Conservation (phyloP, 805 yeast genomes). For the Ogataea zsoltii region DNA sequence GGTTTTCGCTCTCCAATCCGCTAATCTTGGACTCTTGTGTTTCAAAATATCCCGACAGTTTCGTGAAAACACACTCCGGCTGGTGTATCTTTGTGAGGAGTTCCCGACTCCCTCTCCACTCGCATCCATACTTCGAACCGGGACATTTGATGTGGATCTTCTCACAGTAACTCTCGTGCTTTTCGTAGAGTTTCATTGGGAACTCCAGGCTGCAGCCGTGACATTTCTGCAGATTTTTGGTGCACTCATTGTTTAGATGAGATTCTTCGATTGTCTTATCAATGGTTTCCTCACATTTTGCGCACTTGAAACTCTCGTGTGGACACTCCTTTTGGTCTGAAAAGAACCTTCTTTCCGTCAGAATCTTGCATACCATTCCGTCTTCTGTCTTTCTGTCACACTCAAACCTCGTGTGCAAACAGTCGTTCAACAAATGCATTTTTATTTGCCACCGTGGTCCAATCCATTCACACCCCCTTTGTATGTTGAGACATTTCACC, state of each 20-base stretch:
- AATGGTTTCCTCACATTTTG: slow-evolving; percentile 36
- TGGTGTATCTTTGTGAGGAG: slow-evolving; percentile 30
- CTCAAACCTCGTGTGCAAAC: slow-evolving; percentile 39
- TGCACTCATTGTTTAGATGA: slow-evolving; percentile 43
- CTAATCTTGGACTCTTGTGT: slow-evolving; percentile 32
- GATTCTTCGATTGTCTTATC: slow-evolving; percentile 31
- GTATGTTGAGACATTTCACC: slow-evolving; percentile 53
- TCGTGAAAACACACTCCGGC: slow-evolving; percentile 31
- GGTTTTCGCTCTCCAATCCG: slow-evolving; percentile 38
- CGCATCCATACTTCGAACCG: slow-evolving; percentile 49
- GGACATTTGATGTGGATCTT: slow-evolving; percentile 46
- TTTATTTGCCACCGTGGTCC: slow-evolving; percentile 62
- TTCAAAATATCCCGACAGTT: slow-evolving; percentile 29
- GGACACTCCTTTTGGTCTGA: slow-evolving; percentile 35
- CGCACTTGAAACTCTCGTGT: slow-evolving; percentile 40
- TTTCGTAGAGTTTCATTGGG: slow-evolving; percentile 38
- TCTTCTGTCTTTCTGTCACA: slow-evolving; percentile 31
- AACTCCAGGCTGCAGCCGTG: slow-evolving; percentile 44
- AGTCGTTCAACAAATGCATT: slow-evolving; percentile 46
- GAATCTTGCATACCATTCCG: slow-evolving; percentile 19
- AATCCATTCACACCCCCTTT: slow-evolving; percentile 56
- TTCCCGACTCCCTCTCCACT: slow-evolving; percentile 42
- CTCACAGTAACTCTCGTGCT: slow-evolving; percentile 45
- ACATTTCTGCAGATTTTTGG: slow-evolving; percentile 39
- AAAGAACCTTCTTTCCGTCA: slow-evolving; percentile 24